Conservation (phyloP, 805 yeast species). For the Saccharomycopsis sp. region DNA sequence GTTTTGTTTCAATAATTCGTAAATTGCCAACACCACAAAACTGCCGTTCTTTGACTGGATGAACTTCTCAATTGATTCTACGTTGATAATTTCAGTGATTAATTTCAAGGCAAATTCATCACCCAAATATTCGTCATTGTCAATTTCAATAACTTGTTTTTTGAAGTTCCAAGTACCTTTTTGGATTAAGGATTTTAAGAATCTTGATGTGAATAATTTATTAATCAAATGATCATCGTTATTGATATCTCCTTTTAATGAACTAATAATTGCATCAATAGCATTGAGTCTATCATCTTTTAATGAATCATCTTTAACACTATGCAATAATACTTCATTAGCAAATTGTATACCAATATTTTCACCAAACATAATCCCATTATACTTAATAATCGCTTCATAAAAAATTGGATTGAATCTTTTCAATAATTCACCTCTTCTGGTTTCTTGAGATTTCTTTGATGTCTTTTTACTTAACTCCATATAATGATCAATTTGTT, state of each 20-base stretch:
- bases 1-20: constrained; percentile 47
- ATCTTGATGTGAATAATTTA: constrained; percentile 64
- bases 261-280: constrained; percentile 44
- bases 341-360: constrained; percentile 79
- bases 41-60: constrained; percentile 60
- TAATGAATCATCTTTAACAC: constrained; percentile 29
- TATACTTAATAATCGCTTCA: constrained; percentile 39
- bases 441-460: constrained; percentile 71
- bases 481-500: constrained; percentile 50
- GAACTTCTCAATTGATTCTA: constrained; percentile 41
- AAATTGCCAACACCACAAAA: constrained; percentile 72
- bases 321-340: constrained; percentile 56
- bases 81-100: constrained; percentile 9
- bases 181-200: constrained; percentile 66
- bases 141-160: constrained; percentile 39
- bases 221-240: constrained; percentile 55
- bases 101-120: constrained; percentile 41
- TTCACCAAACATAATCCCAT: constrained; percentile 41
- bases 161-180: constrained; percentile 76
- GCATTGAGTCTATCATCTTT: constrained; percentile 33
- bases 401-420: constrained; percentile 60
- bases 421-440: constrained; percentile 59
- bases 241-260: constrained; percentile 53
- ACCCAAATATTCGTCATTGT: constrained; percentile 40
- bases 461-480: constrained; percentile 54